A percentile compares a stretch with the other conserved stretches of the same genome.
These are phyloP conservation scores for Russula brevipes DNA, from an alignment of 768 basidiomycete species.

Conservation along the genomic window DNA sequence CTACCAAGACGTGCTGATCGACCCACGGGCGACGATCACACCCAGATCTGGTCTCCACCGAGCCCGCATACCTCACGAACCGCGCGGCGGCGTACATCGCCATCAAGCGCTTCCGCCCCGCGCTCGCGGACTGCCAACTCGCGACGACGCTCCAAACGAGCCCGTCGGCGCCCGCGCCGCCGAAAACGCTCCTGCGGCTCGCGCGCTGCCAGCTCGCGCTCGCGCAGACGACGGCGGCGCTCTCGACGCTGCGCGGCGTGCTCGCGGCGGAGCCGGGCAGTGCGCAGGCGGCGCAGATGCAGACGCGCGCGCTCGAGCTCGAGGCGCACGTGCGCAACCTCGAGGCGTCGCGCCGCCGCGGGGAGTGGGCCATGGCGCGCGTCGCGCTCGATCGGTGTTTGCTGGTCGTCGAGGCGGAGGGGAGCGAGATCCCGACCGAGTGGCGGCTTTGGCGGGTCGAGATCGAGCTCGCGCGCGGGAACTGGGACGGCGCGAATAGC, in stretches of 20 bases:
- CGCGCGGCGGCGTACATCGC: slow-evolving; percentile 84
- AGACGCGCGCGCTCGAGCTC: slow-evolving; percentile 54
- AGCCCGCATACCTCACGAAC: slow-evolving; percentile 79
- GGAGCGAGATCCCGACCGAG: slow-evolving; percentile 65
- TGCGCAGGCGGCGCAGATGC: slow-evolving; percentile 40
- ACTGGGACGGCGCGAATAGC: slow-evolving; percentile 66
- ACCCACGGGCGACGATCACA: background rate
- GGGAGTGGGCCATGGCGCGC: slow-evolving; percentile 74
- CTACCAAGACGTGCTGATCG: background rate
- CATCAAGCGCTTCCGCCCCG: slow-evolving; percentile 66
- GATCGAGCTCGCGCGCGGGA: slow-evolving; percentile 64
- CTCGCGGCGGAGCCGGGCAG: slow-evolving; percentile 31
- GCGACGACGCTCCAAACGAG: slow-evolving; percentile 60
- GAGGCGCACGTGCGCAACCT: slow-evolving; percentile 64
- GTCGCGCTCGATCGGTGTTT: slow-evolving; percentile 76
- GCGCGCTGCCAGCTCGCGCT: slow-evolving; percentile 81
- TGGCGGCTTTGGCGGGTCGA: slow-evolving; percentile 81
- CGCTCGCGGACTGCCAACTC: slow-evolving; percentile 73
- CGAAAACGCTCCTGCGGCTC: slow-evolving; percentile 78
- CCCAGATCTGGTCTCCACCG: slow-evolving; percentile 34
- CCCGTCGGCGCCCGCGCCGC: slow-evolving; percentile 37
- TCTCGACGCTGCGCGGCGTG: slow-evolving; percentile 58
- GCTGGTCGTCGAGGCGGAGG: slow-evolving; percentile 69
- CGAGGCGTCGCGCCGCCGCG: slow-evolving; percentile 47
- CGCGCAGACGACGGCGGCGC: slow-evolving; percentile 61